These are phyloP conservation scores for Morella rubra DNA, from an alignment of 306 rosid genomes.

Conservation along the genomic window DNA sequence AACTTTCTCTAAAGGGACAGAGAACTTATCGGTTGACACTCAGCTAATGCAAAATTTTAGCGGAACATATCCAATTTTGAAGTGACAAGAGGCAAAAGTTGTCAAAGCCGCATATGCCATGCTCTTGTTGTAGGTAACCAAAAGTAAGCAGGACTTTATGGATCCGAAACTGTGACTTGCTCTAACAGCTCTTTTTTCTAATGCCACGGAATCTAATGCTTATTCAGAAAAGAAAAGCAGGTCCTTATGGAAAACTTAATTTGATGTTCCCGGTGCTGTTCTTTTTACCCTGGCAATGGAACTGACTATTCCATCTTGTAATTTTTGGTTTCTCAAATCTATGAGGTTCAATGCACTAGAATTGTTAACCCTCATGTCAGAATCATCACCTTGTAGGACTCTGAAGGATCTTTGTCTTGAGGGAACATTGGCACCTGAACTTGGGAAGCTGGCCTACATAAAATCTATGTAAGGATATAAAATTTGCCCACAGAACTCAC, in stretches of 20 bases:
- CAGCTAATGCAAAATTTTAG: not conserved
- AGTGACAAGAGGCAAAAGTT: not conserved
- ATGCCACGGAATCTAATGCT: too few relatives aligned
- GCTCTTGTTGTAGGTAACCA: not conserved
- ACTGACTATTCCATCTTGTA: not conserved
- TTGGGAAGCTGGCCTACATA: constrained; percentile 48
- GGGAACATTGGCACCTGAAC: constrained; percentile 67
- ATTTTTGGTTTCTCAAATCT: not conserved
- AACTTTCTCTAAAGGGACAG: not conserved
- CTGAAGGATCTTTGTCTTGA: constrained; percentile 59
- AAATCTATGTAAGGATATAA: constrained; percentile 56
- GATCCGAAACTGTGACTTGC: too few relatives aligned
- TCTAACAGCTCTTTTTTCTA: too few relatives aligned
- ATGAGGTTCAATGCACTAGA: not conserved
- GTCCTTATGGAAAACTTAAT: not conserved
- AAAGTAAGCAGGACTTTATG: too few relatives aligned
- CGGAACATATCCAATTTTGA: not conserved
- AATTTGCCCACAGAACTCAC: not conserved
- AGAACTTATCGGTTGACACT: not conserved
- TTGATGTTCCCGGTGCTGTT: not conserved
- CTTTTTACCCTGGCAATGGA: not conserved
- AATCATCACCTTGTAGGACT: constrained; percentile 47
- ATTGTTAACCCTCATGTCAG: constrained; percentile 11
- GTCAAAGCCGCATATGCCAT: not conserved
- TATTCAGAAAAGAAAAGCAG: not conserved